These are phyloP conservation scores for Euphorbia schlechtendalii DNA, from an alignment of 441 rosid genomes.

Conservation along the genomic window DNA sequence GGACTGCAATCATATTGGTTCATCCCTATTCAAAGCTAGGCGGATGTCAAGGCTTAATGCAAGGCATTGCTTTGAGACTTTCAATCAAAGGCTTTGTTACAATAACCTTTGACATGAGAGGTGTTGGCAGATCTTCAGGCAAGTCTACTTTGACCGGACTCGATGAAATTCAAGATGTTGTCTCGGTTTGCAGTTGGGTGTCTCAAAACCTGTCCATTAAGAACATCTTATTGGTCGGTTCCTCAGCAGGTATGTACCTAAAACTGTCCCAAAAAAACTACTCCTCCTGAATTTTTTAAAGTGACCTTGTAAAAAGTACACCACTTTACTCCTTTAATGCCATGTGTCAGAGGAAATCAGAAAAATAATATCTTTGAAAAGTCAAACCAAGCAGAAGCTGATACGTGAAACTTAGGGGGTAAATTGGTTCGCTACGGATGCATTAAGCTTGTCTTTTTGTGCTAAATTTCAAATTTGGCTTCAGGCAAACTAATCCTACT, in stretches of 20 bases:
- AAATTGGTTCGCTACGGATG: no score
- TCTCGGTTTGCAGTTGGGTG: constrained; percentile 67
- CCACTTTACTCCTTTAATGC: no score
- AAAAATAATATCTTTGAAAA: no score
- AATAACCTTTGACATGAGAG: constrained; percentile 82
- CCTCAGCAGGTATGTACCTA: constrained; percentile 95
- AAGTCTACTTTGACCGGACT: constrained; percentile 73
- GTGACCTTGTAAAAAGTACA: no score
- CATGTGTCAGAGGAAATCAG: no score
- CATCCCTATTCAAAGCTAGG: constrained; percentile 78
- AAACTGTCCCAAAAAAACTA: no score
- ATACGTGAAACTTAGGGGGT: no score
- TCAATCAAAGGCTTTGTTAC: constrained; percentile 46
- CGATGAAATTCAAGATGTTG: constrained; percentile 66
- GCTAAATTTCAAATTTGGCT: no score
- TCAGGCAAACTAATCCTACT: no score
- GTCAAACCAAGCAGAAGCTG: no score
- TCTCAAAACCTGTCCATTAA: constrained; percentile 29
- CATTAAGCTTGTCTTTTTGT: no score
- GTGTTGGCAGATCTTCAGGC: constrained; percentile 79
- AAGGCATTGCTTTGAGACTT: constrained; percentile 60
- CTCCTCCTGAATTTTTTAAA: no score
- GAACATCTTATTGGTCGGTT: constrained; percentile 67
- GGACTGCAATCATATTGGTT: constrained; percentile 55
- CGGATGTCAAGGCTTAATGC: constrained; percentile 64